A percentile compares a stretch with the other conserved stretches of the same genome.
phyloP scores from a whole-genome alignment of 257 asterid species.

The Plantago elongata region DNA sequence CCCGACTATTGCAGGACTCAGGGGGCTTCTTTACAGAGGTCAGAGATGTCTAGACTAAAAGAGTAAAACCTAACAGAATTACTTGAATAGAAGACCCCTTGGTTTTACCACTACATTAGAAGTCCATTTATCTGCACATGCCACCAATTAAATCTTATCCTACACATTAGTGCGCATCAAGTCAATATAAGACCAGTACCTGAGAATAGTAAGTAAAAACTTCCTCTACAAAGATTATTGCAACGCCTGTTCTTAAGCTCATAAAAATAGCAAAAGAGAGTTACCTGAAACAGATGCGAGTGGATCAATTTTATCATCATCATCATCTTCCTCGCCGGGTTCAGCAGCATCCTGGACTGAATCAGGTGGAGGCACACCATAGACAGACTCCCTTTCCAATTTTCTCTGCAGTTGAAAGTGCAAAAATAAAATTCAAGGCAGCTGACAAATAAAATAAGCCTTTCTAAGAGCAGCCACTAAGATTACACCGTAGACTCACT shows the following conservation, averaged over 20 bases:
- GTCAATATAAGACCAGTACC: not conserved
- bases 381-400: slow-evolving; percentile 65
- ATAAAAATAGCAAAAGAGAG: not conserved
- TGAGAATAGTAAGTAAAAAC: not conserved
- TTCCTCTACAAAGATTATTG: not conserved
- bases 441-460: not conserved
- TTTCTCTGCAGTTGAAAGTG: slow-evolving; percentile 50
- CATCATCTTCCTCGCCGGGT: slow-evolving; percentile 36
- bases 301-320: slow-evolving; percentile 41
- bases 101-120: not conserved
- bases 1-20: no score
- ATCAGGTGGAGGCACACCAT: slow-evolving; percentile 64
- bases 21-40: no score
- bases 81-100: no score
- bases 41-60: no score
- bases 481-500: no score
- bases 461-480: no score
- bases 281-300: slow-evolving; percentile 69
- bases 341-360: slow-evolving; percentile 34
- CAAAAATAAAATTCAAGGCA: slow-evolving; percentile 13
- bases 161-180: no score
- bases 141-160: not conserved
- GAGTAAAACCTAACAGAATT: no score
- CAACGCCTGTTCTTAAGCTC: not conserved
- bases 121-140: not conserved